Percentiles rank a stretch among this genome's conserved stretches.
These are phyloP conservation scores for Mallotus nudiflorus DNA, from an alignment of 345 rosid genomes.

Conservation along the genomic window DNA sequence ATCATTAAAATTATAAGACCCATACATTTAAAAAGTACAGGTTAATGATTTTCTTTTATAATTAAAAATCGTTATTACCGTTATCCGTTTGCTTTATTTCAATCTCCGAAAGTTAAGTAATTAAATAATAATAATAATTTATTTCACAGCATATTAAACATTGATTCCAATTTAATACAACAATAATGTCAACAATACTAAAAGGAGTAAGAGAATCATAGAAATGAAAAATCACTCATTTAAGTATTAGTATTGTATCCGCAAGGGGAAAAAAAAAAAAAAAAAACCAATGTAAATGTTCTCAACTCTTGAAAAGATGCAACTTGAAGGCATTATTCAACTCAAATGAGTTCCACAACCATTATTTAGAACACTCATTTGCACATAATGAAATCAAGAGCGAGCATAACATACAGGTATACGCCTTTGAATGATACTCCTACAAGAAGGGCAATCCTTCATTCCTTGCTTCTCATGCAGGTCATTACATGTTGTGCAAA, in stretches of 20 bases:
- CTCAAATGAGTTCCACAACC: conserved; percentile 33
- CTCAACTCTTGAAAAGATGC: conserved; percentile 25
- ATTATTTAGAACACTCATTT: conserved; percentile 42
- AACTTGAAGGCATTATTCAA: conserved; percentile 42
- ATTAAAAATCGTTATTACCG: too few species aligned
- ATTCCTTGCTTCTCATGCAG: conserved; percentile 64
- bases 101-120: too few species aligned
- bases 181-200: neutral
- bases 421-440: conserved; percentile 49
- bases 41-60: too few species aligned
- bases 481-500: conserved; percentile 56
- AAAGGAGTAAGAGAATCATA: neutral
- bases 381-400: conserved; percentile 30
- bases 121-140: too few species aligned
- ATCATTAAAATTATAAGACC: too few species aligned
- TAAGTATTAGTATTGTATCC: conserved; percentile 25
- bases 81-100: too few species aligned
- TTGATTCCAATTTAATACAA: neutral
- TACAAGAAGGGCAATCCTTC: conserved; percentile 71
- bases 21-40: too few species aligned
- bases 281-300: conserved; percentile 28
- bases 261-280: too few species aligned
- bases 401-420: conserved; percentile 44
- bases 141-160: neutral
- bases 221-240: conserved; percentile 15